Base-by-base conservation (phyloP, 257 asterid species). In the Orobanche coerulescens region DNA sequence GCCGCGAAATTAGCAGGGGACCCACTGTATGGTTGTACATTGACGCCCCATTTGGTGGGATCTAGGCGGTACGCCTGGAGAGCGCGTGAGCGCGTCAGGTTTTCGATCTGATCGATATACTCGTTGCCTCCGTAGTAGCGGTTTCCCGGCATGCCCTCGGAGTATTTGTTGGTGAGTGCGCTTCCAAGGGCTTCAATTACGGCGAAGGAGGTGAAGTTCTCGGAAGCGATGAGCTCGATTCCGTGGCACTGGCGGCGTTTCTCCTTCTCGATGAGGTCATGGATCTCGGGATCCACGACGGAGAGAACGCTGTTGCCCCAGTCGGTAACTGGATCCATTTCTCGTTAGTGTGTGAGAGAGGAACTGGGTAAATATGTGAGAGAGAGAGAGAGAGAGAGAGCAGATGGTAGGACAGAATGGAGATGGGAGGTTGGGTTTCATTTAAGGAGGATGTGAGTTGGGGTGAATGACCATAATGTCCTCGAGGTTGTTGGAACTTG, bases 201-300 rank as follows among this genome's bases (percentile, higher is more conserved):
- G 67, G 84, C 87, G 82, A 81, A 81, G 59, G 87, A 81, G 53
- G 97, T 89, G 88, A 89, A 86, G 36, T 89, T 89, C 62, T 89
- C 94, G 4, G 97, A 89, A 5, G 94, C 91, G 71, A 81, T 81
- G 42, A 78, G 84, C 79, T 81, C 87, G 80, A 81, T 81, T 7
- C 87, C 84, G 64, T 79, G 81, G 80, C 87, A 78, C 66, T 81
- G 87, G 25, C 87, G 87, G 67, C 84, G 84, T 73, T 81, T 81
- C 73, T 81, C 87, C 71, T 78, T 78, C 78, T 81, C 87, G 39
- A 81, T 81, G 11, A 81, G 87, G 59, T 81, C 87, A 36, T 75
- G 71, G 76, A 81, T 81, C 19, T 78, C 87, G 0, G 84, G 87
- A 59, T 81, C 87, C 13, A 81, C 70, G 53, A 19, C 65, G 67